phyloP scores from a whole-genome alignment of 176 grass and related monocot genomes.

The Leersia perrieri region DNA sequence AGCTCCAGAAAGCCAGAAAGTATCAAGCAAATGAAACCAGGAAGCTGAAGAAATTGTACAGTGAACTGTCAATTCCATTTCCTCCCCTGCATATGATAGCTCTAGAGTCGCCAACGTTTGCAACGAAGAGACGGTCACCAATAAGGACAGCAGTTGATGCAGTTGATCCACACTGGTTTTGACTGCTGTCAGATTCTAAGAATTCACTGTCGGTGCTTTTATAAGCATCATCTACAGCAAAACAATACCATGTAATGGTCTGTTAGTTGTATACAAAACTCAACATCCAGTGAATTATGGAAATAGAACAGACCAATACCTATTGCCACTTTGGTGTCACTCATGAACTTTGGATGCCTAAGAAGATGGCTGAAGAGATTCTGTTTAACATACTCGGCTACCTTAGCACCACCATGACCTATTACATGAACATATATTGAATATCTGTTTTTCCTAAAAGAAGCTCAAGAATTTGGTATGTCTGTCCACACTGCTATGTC shows the following conservation, averaged over 20 bases:
- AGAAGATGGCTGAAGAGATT: conserved; percentile 59
- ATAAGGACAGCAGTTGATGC: conserved; percentile 63
- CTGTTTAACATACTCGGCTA: conserved; percentile 68
- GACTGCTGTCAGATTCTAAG: conserved; percentile 57
- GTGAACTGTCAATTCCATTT: conserved; percentile 36
- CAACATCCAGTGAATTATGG: background rate
- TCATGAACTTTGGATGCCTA: conserved; percentile 57
- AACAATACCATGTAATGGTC: background rate
- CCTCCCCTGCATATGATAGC: conserved; percentile 55
- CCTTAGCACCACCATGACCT: conserved; percentile 64
- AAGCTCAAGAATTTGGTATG: background rate
- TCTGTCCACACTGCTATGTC: background rate
- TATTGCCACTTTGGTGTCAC: conserved; percentile 59
- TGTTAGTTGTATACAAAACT: conserved; percentile 1
- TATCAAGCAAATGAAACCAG: background rate
- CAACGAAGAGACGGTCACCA: conserved; percentile 49
- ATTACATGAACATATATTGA: conserved; percentile 22
- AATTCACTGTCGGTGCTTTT: conserved; percentile 61
- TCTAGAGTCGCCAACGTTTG: conserved; percentile 66
- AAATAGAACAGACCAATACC: conserved; percentile 17
- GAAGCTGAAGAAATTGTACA: background rate
- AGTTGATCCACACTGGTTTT: conserved; percentile 58
- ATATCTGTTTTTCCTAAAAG: background rate
- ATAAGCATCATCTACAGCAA: conserved; percentile 56
- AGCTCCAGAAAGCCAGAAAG: background rate